A percentile compares a stretch with the other conserved stretches of the same genome.
Evolutionary conservation across 2,329 filamentous ascomycete genomes (phyloP).

Genomic region (Aspergillus puulaauensis): DNA sequence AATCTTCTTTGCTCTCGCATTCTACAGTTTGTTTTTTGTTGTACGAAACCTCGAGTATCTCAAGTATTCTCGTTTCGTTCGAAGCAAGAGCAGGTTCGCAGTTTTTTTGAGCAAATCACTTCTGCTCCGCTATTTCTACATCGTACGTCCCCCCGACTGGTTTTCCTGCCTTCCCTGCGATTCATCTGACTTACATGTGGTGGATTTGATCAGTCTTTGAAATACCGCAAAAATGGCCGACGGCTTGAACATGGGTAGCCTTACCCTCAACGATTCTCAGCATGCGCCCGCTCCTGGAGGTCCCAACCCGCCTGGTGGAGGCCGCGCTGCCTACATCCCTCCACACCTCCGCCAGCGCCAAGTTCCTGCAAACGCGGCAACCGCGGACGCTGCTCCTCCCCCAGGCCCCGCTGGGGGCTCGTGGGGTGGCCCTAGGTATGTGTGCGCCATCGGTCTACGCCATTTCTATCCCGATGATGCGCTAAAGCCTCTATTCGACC

Average conservation of each 20-base stretch:
- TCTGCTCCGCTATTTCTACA: conserved; percentile 2
- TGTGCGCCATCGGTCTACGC: conserved; percentile 33
- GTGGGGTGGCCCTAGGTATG: conserved; percentile 21
- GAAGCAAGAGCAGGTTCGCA: conserved; percentile 4
- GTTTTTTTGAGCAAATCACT: conserved; percentile 5
- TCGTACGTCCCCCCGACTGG: conserved; percentile 8
- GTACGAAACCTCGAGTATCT: conserved; percentile 9
- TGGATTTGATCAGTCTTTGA: conserved; percentile 7
- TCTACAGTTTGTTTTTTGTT: conserved; percentile 20
- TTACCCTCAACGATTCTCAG: conserved; percentile 60
- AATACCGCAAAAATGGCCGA: conserved; percentile 39
- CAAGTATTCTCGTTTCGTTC: conserved; percentile 5
- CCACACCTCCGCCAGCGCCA: conserved; percentile 58
- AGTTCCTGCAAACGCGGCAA: conserved; percentile 40
- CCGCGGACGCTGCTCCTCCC: conserved; percentile 25
- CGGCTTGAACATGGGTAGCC: conserved; percentile 41
- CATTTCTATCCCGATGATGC: conserved; percentile 8
- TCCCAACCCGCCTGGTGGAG: conserved; percentile 42
- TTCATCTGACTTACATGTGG: conserved; percentile 9
- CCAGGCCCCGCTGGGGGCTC: conserved; percentile 12
- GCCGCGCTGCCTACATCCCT: conserved; percentile 65
- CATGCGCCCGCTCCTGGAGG: conserved; percentile 49
- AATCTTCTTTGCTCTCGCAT: conserved; percentile 25
- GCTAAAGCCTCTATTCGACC: not conserved
- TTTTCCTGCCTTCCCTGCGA: not conserved